Base-by-base conservation (phyloP, 2,329 filamentous ascomycete species). In the Triangularia setosa region DNA sequence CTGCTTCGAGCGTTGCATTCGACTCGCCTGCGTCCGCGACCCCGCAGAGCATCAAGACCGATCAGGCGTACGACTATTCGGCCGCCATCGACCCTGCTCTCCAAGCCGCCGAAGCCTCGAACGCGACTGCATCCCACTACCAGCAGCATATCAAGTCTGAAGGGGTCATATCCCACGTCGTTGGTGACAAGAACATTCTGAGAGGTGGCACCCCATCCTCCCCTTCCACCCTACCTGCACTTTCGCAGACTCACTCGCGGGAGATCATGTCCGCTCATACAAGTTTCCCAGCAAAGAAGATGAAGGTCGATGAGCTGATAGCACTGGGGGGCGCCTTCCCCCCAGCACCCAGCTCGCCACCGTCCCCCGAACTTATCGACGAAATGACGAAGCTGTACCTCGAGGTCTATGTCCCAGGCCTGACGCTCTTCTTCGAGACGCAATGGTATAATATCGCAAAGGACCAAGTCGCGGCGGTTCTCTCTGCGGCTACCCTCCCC, bases 281-380 rank as follows among this genome's bases (percentile, higher is more conserved):
- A 62, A 64, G 69, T 70, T 67, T 67, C 75, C 68, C 76, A 86
- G 85, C 83, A 75, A 85, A 84, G 78, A 87, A 84, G 74, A 88
- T 92, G 77, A 87, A 84, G 73, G 87, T 95, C 72, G 85, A 89
- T 75, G 89, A 93, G 71, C 86, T 95, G 52, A 87, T 93, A 71
- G 77, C 79, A 66, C 74, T 81, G 69, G 82, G 90, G 66, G 86
- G 87, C 70, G 82, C 85, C 61, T 76, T 86, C 59, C 83, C 86
- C 53, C 84, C 86, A 2, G 80, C 83, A 23, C 80, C 85, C 65
- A 75, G 78, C 68, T 81, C 84, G 27, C 81, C 84, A 64, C 81
- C 79, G 72, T 76, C 80, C 74, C 75, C 83, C 64, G 80, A 81
- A 33, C 78, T 76, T 23, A 72, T 91, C 58, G 85, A 88, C 70